These are phyloP conservation scores for Chimonanthus praecox DNA, from an alignment of 164 flowering plant species.

Conservation along the genomic window DNA sequence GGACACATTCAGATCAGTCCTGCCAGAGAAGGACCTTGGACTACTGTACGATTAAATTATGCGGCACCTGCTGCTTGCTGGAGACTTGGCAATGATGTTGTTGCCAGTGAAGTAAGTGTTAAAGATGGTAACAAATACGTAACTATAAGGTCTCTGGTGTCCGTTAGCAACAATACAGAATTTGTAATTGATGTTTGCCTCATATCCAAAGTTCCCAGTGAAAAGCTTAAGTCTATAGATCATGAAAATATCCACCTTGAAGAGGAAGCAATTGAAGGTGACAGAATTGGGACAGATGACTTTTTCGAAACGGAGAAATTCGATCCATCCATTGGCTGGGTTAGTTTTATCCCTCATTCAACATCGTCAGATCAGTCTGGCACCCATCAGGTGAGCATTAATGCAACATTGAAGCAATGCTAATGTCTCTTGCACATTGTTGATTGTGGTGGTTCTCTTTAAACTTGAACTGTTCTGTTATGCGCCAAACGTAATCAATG, in stretches of 20 bases:
- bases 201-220: constrained; percentile 28
- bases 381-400: constrained; percentile 29
- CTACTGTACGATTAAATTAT: constrained; percentile 79
- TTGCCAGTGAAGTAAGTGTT: constrained; percentile 90
- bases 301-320: constrained; percentile 63
- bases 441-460: background rate
- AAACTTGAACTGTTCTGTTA: too few species aligned
- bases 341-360: constrained; percentile 21
- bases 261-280: constrained; percentile 15
- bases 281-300: constrained; percentile 38
- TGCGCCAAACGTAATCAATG: too few species aligned
- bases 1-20: constrained; percentile 89
- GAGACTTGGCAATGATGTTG: constrained; percentile 80
- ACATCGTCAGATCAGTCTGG: constrained; percentile 9
- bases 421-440: background rate
- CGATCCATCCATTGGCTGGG: constrained; percentile 60
- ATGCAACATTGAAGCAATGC: background rate
- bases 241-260: constrained; percentile 21
- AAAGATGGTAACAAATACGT: constrained; percentile 77
- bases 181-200: constrained; percentile 69
- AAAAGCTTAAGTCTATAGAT: constrained; percentile 15
- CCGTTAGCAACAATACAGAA: constrained; percentile 68
- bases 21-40: constrained; percentile 85
- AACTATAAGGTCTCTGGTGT: constrained; percentile 79
- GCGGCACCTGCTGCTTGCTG: constrained; percentile 96